A percentile compares a stretch with the other conserved stretches of the same genome.
These are phyloP conservation scores for Solanum pinnatisectum DNA, from an alignment of 257 asterid genomes.

Conservation along the genomic window DNA sequence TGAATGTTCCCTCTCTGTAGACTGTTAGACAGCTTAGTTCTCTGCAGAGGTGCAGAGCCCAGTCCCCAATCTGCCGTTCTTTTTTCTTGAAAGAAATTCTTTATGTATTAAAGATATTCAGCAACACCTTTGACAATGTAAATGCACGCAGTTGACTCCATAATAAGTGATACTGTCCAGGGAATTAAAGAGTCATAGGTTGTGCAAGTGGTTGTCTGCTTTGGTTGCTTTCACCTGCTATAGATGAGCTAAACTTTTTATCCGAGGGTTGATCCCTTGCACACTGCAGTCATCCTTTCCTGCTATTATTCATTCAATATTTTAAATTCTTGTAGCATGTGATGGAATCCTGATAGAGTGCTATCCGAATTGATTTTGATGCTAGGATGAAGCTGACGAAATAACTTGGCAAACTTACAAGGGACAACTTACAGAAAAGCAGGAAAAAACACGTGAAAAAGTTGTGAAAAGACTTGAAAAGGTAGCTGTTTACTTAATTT, in stretches of 20 bases:
- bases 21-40: neutral
- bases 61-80: neutral
- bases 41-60: neutral
- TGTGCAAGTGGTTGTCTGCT: neutral
- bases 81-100: neutral
- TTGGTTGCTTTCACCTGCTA: neutral
- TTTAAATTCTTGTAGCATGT: neutral
- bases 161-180: neutral
- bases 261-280: neutral
- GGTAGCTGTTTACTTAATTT: constrained; percentile 28
- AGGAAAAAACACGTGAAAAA: constrained; percentile 92
- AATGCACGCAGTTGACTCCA: neutral
- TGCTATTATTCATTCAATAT: neutral
- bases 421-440: constrained; percentile 95
- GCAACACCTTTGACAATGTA: neutral
- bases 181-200: neutral
- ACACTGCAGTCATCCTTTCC: neutral
- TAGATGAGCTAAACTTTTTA: neutral
- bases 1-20: neutral
- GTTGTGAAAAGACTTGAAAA: constrained; percentile 87
- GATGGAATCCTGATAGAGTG: neutral
- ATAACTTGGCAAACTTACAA: constrained; percentile 96
- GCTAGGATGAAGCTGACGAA: constrained; percentile 81
- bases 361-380: neutral
- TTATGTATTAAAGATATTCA: neutral